phyloP scores from a whole-genome alignment of 768 basidiomycete genomes.

The Phlegmacium glaucopus region DNA sequence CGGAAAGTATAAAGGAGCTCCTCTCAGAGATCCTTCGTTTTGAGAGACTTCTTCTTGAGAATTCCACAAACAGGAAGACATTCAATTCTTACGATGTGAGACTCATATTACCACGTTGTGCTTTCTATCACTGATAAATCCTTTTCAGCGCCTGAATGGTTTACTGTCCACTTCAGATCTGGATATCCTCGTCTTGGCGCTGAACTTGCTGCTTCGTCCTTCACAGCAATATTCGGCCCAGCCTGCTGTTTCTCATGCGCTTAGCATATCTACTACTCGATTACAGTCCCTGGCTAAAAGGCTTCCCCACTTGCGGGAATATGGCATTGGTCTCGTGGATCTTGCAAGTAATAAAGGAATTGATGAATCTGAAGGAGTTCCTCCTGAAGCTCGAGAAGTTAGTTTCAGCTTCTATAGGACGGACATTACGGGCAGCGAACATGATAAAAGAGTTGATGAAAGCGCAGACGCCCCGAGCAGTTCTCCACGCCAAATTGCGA shows the following conservation, averaged over 20 bases:
- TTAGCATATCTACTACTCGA: slow-evolving; percentile 79
- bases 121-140: slow-evolving; percentile 7
- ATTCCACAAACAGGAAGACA: slow-evolving; percentile 96
- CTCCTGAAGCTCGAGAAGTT: slow-evolving; percentile 73
- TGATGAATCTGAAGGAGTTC: slow-evolving; percentile 57
- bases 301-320: slow-evolving; percentile 81
- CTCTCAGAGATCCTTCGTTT: slow-evolving; percentile 85
- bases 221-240: slow-evolving; percentile 93
- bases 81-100: slow-evolving; percentile 96
- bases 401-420: slow-evolving; percentile 80
- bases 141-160: slow-evolving; percentile 77
- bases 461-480: slow-evolving; percentile 38
- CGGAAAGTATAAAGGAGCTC: slow-evolving; percentile 66
- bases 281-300: slow-evolving; percentile 81
- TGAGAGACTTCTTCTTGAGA: slow-evolving; percentile 87
- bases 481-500: slow-evolving; percentile 42
- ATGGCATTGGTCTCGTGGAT: slow-evolving; percentile 72
- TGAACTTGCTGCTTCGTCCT: slow-evolving; percentile 87
- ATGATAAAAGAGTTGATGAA: slow-evolving; percentile 46
- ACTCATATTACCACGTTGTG: slow-evolving; percentile 15
- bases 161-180: slow-evolving; percentile 87
- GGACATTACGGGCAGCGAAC: slow-evolving; percentile 36
- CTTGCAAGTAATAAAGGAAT: slow-evolving; percentile 56
- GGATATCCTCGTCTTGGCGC: slow-evolving; percentile 77
- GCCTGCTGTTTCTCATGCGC: slow-evolving; percentile 76